Evolutionary conservation across 768 basidiomycete species (phyloP), one percentile per base, ranked within the genome.

Genomic region (Leccinum arenicola): DNA sequence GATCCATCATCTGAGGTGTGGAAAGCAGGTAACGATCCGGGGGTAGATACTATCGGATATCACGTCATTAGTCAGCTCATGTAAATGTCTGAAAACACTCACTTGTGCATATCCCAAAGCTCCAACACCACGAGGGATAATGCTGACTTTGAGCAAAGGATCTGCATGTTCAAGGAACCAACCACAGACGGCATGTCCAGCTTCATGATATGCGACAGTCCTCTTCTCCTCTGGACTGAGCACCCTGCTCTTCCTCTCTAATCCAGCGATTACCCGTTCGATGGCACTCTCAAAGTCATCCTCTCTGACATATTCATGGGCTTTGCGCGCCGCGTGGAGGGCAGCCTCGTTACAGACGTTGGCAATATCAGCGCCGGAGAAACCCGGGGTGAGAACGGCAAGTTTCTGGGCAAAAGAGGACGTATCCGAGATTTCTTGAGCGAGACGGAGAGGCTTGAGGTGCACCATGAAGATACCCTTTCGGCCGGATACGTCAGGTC

Each of bases 261-360:
- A 76, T 31, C 97, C 97, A 57, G 95, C 96, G 63, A 98, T 95
- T 36, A 99, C 97, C 43, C 97, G 85, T 78, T 99, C 97, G 63
- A 99, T 98, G 9, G 97, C 95, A 50, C 90, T 93, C 69, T 98
- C 96, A 70, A 99, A 99, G 76, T 99, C 91, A 25, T 79, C 77
- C 53, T 94, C 88, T 60, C 84, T 82, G 10, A 99, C 88, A 25
- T 73, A 83, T 50, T 95, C 92, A 15, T 88, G 86, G 4, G 82
- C 82, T 56, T 88, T 84, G 58, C 97, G 87, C 31, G 97, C 97
- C 17, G 96, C 96, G 59, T 95, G 91, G 36, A 99, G 79, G 1
- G 97, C 97, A 29, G 94, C 94, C 73, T 99, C 97, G 72, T 99
- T 99, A 73, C 94, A 97, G 19, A 98, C 96, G 67, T 99, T 99